Base-by-base conservation (phyloP, 768 basidiomycete species). In the Lanmaoa pseudosensibilis region DNA sequence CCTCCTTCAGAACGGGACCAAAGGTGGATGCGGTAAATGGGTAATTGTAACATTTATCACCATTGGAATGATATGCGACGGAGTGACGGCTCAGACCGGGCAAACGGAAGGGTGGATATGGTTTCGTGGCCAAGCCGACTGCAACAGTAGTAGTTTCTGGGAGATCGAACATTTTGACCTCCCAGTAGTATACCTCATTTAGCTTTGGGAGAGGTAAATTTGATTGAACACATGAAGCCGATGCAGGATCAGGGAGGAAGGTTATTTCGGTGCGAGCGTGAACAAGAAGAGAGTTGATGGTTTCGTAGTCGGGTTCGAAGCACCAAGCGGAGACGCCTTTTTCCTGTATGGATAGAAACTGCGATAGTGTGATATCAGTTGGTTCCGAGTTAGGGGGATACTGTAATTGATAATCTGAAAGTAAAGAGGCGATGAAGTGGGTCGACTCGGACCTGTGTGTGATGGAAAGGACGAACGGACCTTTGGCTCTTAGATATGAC, bases 181-280 rank as follows among this genome's bases (percentile, higher is more conserved):
- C 97, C 92, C 92, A 99, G 71, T 99, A 99, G 71, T 99, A 99
- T 13, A 98, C 94, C 71, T 98, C 97, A 75, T 99, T 99, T 48
- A 98, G 80, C 69, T 98, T 98, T 13, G 97, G 97, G 4, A 99
- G 77, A 2, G 97, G 97, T 11, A 99, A 80, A 70, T 98, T 99
- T 48, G 94, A 96, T 76, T 98, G 93, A 11, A 99, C 97, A 57
- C 84, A 92, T 13, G 96, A 95, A 2, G 92, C 89, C 19, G 94
- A 93, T 32, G 92, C 88, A 23, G 97, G 95, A 68, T 95, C 90
- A n/a, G 92, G 88, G 57, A 99, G 88, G 75, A 99, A 99, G 7
- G 95, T 97, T 64, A 99, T 90, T 75, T 99, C 97, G 0, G 97
- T 99, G 47, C 97, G 86, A 21, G 92, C 87, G 65, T 97, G 94